Conservation (phyloP, 495 filamentous ascomycete genomes). For the Xylaria castorea region DNA sequence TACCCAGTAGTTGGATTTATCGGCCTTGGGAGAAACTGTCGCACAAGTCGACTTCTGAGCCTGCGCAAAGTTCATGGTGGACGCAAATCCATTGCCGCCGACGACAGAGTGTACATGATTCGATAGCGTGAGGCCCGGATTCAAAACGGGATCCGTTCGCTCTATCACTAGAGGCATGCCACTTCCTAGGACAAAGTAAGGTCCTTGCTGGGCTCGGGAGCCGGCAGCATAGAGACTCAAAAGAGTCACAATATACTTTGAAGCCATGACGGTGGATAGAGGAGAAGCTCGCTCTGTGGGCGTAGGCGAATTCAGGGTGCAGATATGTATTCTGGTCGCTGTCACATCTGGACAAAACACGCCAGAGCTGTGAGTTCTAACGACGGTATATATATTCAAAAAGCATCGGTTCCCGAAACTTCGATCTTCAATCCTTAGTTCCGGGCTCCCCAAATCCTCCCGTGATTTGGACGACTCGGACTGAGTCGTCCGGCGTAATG, state of each 20-base stretch:
- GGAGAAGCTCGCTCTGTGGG: background rate
- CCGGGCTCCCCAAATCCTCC: background rate
- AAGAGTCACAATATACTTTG: slow-evolving; percentile 1
- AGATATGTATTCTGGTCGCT: background rate
- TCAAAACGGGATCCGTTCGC: background rate
- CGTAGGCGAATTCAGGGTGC: background rate
- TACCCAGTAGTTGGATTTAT: slow-evolving; percentile 9
- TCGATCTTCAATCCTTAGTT: background rate
- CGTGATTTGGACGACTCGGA: background rate
- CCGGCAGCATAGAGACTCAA: slow-evolving; percentile 1
- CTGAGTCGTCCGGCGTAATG: background rate
- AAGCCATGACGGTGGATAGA: background rate
- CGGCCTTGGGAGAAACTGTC: background rate
- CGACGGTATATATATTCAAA: background rate
- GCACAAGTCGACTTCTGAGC: background rate
- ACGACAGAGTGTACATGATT: background rate
- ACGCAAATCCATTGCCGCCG: background rate
- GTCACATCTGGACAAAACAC: background rate
- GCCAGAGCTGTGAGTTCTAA: background rate
- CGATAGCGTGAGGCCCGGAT: background rate
- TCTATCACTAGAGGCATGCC: background rate
- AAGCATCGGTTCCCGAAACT: background rate
- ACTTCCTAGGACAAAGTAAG: background rate
- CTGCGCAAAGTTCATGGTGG: background rate
- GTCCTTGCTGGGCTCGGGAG: background rate